A percentile compares a stretch with the other conserved stretches of the same genome.
Conservation (phyloP, 1,139 yeast genomes). For the Pichia sp. region DNA sequence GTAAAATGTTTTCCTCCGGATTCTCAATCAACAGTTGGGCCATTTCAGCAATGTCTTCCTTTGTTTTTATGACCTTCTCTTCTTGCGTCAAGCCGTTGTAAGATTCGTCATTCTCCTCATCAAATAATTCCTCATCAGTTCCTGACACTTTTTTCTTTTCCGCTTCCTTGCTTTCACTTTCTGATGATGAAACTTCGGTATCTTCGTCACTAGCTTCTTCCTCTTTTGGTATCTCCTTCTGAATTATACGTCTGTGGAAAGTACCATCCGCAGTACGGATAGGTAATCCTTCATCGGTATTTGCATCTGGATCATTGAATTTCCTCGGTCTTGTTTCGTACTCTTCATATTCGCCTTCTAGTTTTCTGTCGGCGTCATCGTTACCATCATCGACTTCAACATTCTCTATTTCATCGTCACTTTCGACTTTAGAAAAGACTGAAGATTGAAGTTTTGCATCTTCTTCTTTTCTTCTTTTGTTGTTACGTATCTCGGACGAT, state of each 20-base stretch:
- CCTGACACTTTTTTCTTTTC: slow-evolving; percentile 22
- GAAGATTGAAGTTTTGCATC: slow-evolving; percentile 39
- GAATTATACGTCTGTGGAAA: slow-evolving; percentile 54
- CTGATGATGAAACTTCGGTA: slow-evolving; percentile 20
- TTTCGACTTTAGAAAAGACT: slow-evolving; percentile 16
- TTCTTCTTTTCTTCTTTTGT: slow-evolving; percentile 48
- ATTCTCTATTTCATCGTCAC: slow-evolving; percentile 19
- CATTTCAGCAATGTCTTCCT: slow-evolving; percentile 78
- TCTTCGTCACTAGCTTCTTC: slow-evolving; percentile 17
- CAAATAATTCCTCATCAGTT: slow-evolving; percentile 23
- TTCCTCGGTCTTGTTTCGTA: slow-evolving; percentile 61
- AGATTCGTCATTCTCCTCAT: slow-evolving; percentile 37
- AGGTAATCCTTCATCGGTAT: slow-evolving; percentile 70
- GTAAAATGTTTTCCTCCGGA: slow-evolving; percentile 77
- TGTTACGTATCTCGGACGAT: slow-evolving; percentile 38
- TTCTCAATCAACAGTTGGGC: slow-evolving; percentile 80
- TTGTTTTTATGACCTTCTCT: slow-evolving; percentile 54
- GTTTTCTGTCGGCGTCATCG: slow-evolving; percentile 10
- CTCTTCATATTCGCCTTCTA: slow-evolving; percentile 41
- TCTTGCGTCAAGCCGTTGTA: slow-evolving; percentile 50
- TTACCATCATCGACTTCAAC: slow-evolving; percentile 21
- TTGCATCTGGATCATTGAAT: slow-evolving; percentile 35
- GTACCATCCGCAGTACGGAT: slow-evolving; percentile 70
- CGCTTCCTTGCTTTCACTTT: slow-evolving; percentile 16
- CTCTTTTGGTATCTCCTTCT: slow-evolving; percentile 28